Evolutionary conservation across 352 stramenopile genomes (phyloP), one percentile per base, ranked within the genome.

Genomic region (Globisporangium irregulare): DNA sequence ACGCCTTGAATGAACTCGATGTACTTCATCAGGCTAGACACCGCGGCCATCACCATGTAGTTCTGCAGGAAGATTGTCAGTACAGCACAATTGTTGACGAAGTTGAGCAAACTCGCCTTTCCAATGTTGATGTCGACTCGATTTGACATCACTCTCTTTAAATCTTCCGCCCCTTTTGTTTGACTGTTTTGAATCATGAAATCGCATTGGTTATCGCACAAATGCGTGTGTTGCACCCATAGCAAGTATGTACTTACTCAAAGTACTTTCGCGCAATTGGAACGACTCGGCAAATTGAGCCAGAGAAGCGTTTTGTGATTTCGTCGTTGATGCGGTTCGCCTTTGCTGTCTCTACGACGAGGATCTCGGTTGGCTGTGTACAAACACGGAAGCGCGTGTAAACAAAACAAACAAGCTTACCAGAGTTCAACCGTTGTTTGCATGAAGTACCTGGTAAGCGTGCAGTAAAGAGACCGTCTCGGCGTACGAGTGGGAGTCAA

Each of bases 1-100:
- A 96, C 81, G 10, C 88, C 88, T 77, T 96, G 88, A 41, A 93
- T 92, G 59, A 86, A 92, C 68, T 96, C 89, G 36, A 95, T 75
- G 72, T 96, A 96, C 69, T 91, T 84, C 79, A 95, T 88, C 59
- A 93, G 67, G 64, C 87, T 93, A 1, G 87, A 81, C 4, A 94
- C 80, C 2, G 89, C 84, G 5, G 83, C 89, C 86, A 93, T 96
- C 29, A 80, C 74, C 22, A 96, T 81, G 61, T 96, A 94, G 51
- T 95, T 93, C 89, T 96, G 25, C 20, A 43, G 34, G 2, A 27
- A 50, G 15, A 2, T 10, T 10, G 18, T 50, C 15, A 50, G 15
- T 5, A 50, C 5, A 22, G 7, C 41, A 22, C 41, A 50, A n/a
- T 6, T 18, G 41, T 50, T 4, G n/a, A 51, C 10, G 18, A 10